Evolutionary conservation across 2,329 filamentous ascomycete species (phyloP), one percentile per base, ranked within the genome.

Genomic region (Coleophoma cylindrospora): DNA sequence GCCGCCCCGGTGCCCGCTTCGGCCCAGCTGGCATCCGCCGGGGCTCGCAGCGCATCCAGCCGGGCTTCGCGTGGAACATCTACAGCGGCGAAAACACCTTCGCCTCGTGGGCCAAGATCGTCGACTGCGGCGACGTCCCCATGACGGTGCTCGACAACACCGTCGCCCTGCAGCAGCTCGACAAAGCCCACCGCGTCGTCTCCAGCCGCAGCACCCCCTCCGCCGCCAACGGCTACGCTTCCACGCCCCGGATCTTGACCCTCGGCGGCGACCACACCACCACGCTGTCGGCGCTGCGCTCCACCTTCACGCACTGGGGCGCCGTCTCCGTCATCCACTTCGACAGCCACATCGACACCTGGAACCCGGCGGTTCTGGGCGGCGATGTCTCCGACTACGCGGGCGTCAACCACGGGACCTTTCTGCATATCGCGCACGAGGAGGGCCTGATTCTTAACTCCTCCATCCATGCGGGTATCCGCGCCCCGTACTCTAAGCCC

Each of bases 81-180:
- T 79, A 80, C 53, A 78, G 74, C 3, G 58, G 57, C 10, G 49
- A 61, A 50, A 74, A 72, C 48, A 56, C 65, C 3, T 66, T 72
- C 50, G 50, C 60, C 27, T 63, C 70, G 40, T 75, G 74, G 66
- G 70, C 72, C 1, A 74, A 71, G 51, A 68, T 76, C 13, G 69
- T 78, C 7, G 74, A 78, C 51, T 77, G 74, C 50, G 74, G 74
- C 21, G 74, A 77, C 61, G 73, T 69, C 8, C 74, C 74, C 1
- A 57, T 72, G 53, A 72, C 69, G 0, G 68, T 68, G 43, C 56
- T 77, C 50, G 70, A 77, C 54, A 77, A 77, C 32, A 49, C 44
- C 13, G 27, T 43, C 17, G 51, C 51, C 9, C 36, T 53, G 15
- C 47, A 52, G 17, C 48, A 50, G 40, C 49, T 53, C 7, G 51